Percentiles rank a stretch among this genome's conserved stretches.
Evolutionary conservation across 306 rosid species (phyloP).

Genomic region (Cucurbita moschata): DNA sequence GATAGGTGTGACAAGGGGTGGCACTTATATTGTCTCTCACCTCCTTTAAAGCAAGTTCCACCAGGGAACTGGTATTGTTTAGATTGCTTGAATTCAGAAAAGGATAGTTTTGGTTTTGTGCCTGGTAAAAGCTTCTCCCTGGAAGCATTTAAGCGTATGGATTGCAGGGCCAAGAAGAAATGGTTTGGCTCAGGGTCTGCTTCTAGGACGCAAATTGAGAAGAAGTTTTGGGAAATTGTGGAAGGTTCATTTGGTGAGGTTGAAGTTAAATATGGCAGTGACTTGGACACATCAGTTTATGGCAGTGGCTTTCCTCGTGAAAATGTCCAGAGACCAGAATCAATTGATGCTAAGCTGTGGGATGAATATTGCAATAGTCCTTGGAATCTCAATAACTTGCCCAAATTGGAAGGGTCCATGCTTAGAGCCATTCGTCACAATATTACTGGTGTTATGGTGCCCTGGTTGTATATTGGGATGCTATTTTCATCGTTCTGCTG

Average conservation of each 20-base stretch:
- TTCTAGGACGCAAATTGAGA: conserved; percentile 79
- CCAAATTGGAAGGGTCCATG: conserved; percentile 84
- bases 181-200: conserved; percentile 87
- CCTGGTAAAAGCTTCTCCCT: conserved; percentile 65
- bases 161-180: conserved; percentile 66
- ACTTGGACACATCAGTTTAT: conserved; percentile 71
- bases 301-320: conserved; percentile 91
- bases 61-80: conserved; percentile 89
- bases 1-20: conserved; percentile 96
- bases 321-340: conserved; percentile 43
- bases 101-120: conserved; percentile 88
- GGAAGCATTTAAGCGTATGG: conserved; percentile 74
- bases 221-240: conserved; percentile 93
- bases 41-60: conserved; percentile 76
- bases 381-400: conserved; percentile 96
- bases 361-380: conserved; percentile 69
- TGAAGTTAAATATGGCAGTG: conserved; percentile 94
- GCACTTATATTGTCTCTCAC: conserved; percentile 91
- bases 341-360: conserved; percentile 62
- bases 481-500: conserved; percentile 94
- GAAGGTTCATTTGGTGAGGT: conserved; percentile 91
- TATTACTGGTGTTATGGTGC: conserved; percentile 98
- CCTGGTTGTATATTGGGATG: conserved; percentile 98
- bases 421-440: conserved; percentile 79
- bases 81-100: conserved; percentile 78